Base-by-base conservation (phyloP, 2,329 filamentous ascomycete genomes). In the Claviceps humidiphila region DNA sequence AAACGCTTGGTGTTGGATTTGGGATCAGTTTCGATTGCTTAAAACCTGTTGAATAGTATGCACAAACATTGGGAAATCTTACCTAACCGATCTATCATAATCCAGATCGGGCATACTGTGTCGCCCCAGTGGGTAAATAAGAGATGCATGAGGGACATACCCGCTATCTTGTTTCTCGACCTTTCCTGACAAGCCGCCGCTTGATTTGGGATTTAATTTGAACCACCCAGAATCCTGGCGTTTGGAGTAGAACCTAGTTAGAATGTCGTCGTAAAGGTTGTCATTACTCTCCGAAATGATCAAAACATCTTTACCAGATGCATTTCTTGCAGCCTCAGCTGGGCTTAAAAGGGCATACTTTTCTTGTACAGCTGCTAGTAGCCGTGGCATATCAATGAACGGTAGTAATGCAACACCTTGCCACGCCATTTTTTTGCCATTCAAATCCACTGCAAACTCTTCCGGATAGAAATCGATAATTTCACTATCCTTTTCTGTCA, bases 371-470 rank as follows among this genome's bases (percentile, higher is more conserved):
- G 91, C 91, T 17, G 77, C 75, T 8, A 98, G 74, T 17, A 98
- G 73, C 51, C 90, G 82, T 50, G 84, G 82, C 75, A 95, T 93
- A 61, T 98, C 90, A 61, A 98, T 98, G 66, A 97, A 98, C 0
- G 93, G 93, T 38, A 98, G 76, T 20, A 98, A 74, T 2, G 89
- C 89, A 51, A 98, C 85, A 57, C 93, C 93, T 66, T 97, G 91
- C 93, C 94, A 98, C 0, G 89, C 89, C 71, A 96, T 94, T 66
- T 97, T 98, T 73, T 97, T 97, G 51, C 93, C 93, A 59, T 98
- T 98, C 43, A 97, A 71, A 66, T 98, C 93, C 51, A 97, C 79
- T 16, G 86, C 82, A 60, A 98, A 98, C 24, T 95, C 88, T 63
- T 90, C 86, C 0, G 94, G 94, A 61, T 98, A 98, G 67, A 98